Evolutionary conservation across 106 monocot species (phyloP), one percentile per base, ranked within the genome.

Genomic region (Acorus calamus): DNA sequence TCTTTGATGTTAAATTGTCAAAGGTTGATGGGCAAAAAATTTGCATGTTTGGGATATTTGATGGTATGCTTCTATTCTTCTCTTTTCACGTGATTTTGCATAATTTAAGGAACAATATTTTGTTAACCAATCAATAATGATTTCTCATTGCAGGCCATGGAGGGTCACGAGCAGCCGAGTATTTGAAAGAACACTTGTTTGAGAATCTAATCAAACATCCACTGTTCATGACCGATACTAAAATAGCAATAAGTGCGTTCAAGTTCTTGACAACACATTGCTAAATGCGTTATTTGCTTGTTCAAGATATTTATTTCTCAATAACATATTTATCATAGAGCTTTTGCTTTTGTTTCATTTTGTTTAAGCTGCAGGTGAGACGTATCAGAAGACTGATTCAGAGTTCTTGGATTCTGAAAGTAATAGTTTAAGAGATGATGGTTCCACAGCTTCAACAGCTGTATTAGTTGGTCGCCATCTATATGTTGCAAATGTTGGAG

Each of bases 401-500:
- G 80, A 94, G 49, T 90, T 94, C 64, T 74, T 94, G 69, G 79
- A 90, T 70, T 58, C 76, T 54, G 87, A 94, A 78, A 73, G 72
- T 12, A 82, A 78, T 66, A 74, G 79, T 57, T 80, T 73, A 10
- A 79, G 89, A 71, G 86, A 94, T 82, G 94, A 94, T 74, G 94
- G 94, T 12, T 94, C 94, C 46, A 94, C 94, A 53, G 94, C 94
- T 66, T 80, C 81, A 57, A 84, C 94, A 12, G 89, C 89, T 46
- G 81, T 94, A 71, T 70, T 94, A 60, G 79, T 94, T 72, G 89
- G 89, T 13, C 80, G 76, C 52, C 79, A 77, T 63, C 72, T 94
- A n/a, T 94, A 80, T 74, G 94, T 94, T 46, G 94, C 94, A 61
- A 94, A 94, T 87, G 94, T 94, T 69, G 94, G 94, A 60, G 92